A percentile compares a stretch with the other conserved stretches of the same genome.
Conservation (phyloP, 129 eudicot genomes). For the Chrysanthemum lavandulifolium region DNA sequence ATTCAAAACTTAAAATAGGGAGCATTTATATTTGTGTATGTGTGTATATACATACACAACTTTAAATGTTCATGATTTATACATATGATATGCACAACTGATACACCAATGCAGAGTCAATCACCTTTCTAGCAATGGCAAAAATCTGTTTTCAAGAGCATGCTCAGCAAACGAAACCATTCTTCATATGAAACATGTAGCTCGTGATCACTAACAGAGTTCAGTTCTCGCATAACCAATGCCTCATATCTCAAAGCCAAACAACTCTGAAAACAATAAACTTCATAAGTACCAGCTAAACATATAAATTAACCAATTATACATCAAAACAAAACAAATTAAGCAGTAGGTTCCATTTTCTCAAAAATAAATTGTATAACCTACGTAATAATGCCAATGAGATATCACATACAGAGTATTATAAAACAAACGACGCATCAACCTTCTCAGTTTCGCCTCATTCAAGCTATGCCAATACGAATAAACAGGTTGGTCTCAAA, state of each 20-base stretch:
- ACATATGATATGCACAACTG: neutral
- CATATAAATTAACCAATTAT: neutral
- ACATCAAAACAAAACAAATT: neutral
- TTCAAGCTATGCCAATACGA: slow-evolving; percentile 3
- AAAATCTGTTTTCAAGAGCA: slow-evolving; percentile 55
- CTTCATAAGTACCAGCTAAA: neutral
- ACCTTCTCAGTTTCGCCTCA: slow-evolving; percentile 11
- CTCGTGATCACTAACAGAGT: slow-evolving; percentile 42
- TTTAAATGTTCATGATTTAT: too few relatives aligned
- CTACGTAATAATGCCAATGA: neutral
- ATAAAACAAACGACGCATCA: neutral
- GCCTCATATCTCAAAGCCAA: slow-evolving; percentile 95
- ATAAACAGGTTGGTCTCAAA: too few relatives aligned
- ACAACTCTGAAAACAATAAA: slow-evolving; percentile 52
- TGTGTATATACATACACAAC: too few relatives aligned
- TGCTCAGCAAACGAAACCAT: slow-evolving; percentile 85
- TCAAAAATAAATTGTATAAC: neutral
- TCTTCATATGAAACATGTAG: slow-evolving; percentile 55
- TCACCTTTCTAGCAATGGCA: slow-evolving; percentile 69
- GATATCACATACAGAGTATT: neutral
- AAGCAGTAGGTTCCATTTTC: neutral
- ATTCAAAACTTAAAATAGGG: neutral
- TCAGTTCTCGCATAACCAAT: slow-evolving; percentile 56
- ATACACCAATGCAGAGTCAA: neutral
- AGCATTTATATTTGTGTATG: neutral